A percentile compares a stretch with the other conserved stretches of the same genome.
phyloP scores from a whole-genome alignment of 2,329 filamentous ascomycete species.

The Laburnicola sp. region DNA sequence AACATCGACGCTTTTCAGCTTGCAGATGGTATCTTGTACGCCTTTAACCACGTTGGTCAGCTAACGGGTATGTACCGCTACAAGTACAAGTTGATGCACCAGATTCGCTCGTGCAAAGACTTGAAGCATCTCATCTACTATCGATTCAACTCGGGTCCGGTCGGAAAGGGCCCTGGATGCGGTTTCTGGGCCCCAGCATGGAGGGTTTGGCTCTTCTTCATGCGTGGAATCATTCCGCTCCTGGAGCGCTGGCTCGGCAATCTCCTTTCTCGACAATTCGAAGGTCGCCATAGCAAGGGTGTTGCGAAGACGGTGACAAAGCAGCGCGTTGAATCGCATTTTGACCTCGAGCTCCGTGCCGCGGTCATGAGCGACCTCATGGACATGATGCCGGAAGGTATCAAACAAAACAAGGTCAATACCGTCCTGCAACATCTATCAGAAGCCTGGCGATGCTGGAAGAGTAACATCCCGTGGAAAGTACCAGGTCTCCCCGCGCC shows the following conservation, averaged over 20 bases:
- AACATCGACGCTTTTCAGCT: constrained; percentile 99
- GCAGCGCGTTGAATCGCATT: constrained; percentile 97
- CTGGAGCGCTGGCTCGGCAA: constrained; percentile 98
- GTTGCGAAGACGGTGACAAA: constrained; percentile 99
- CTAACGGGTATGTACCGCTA: constrained; percentile 99
- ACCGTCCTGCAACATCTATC: constrained; percentile 96
- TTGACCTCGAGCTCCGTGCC: constrained; percentile 93
- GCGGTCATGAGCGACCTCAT: constrained; percentile 99
- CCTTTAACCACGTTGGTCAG: constrained; percentile 98
- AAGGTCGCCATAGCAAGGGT: constrained; percentile 97
- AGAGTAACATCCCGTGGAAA: constrained; percentile 99
- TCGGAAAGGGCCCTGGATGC: constrained; percentile 95
- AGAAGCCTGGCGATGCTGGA: constrained; percentile 99
- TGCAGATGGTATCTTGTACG: constrained; percentile 97
- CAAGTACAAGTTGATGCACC: constrained; percentile 99
- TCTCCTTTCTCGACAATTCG: constrained; percentile 92
- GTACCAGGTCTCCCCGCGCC: constrained; percentile 93
- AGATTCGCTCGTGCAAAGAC: constrained; percentile 98
- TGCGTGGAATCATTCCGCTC: constrained; percentile 95
- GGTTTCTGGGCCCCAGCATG: constrained; percentile 99
- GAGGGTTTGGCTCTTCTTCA: constrained; percentile 99
- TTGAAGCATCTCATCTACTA: constrained; percentile 99
- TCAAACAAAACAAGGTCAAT: constrained; percentile 99
- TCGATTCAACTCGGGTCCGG: constrained; percentile 94
- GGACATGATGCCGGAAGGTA: constrained; percentile 99